phyloP scores from a whole-genome alignment of 2,329 filamentous ascomycete species.

The Neonectria ditissima region DNA sequence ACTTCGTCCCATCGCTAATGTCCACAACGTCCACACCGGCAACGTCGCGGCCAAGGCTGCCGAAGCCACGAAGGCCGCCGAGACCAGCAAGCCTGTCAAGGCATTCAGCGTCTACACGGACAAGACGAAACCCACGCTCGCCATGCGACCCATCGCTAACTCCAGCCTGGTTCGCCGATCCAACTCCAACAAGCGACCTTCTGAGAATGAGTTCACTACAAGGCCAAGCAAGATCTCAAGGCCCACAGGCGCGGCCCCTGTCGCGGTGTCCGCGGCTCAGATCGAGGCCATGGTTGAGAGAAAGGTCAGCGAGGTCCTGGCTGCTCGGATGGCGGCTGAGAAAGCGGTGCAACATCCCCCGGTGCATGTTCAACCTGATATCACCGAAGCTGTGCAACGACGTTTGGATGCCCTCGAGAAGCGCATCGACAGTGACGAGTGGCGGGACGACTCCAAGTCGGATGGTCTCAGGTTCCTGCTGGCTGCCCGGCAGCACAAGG shows the following conservation, averaged over 20 bases:
- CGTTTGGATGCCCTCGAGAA: slow-evolving; percentile 87
- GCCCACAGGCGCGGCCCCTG: slow-evolving; percentile 44
- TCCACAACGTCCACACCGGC: slow-evolving; percentile 77
- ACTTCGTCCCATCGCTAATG: slow-evolving; percentile 79
- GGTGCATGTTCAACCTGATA: slow-evolving; percentile 57
- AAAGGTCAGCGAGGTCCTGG: slow-evolving; percentile 90
- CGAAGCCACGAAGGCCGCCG: slow-evolving; percentile 58
- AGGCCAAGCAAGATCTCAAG: slow-evolving; percentile 62
- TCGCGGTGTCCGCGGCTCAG: slow-evolving; percentile 74
- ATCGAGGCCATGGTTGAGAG: slow-evolving; percentile 94
- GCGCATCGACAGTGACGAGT: slow-evolving; percentile 77
- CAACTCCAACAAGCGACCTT: slow-evolving; percentile 56
- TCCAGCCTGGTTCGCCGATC: slow-evolving; percentile 50
- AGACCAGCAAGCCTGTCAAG: slow-evolving; percentile 79
- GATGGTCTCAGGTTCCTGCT: slow-evolving; percentile 88
- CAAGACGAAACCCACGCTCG: slow-evolving; percentile 62
- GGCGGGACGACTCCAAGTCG: slow-evolving; percentile 76
- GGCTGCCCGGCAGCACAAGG: slow-evolving; percentile 93
- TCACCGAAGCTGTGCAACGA: slow-evolving; percentile 82
- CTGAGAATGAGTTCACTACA: slow-evolving; percentile 53
- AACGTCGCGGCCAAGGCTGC: slow-evolving; percentile 57
- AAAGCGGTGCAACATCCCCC: slow-evolving; percentile 50
- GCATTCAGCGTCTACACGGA: slow-evolving; percentile 90
- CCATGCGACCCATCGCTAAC: slow-evolving; percentile 50
- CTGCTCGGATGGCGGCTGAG: slow-evolving; percentile 71